Percentiles rank a stretch among this genome's conserved stretches.
phyloP scores from a whole-genome alignment of 257 asterid genomes.

The Ballota nigra region DNA sequence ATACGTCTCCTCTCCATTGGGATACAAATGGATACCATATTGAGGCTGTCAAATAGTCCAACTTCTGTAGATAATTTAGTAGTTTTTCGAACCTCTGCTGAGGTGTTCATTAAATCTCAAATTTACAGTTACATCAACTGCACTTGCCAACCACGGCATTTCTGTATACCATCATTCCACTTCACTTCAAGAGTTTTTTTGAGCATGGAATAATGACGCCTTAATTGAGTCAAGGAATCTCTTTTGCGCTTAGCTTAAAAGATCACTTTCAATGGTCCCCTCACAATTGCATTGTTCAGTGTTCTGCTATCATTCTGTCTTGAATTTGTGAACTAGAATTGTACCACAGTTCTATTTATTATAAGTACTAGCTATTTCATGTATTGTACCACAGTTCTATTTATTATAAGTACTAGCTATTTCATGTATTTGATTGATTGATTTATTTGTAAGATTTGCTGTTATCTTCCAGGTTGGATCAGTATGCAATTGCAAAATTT shows the following conservation, averaged over 20 bases:
- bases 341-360: background rate
- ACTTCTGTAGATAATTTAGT: background rate
- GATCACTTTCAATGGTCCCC: background rate
- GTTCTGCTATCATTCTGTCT: background rate
- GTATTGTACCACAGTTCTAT: background rate
- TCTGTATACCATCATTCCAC: background rate
- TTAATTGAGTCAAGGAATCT: background rate
- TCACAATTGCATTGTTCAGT: background rate
- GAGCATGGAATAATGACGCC: background rate
- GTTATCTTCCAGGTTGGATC: constrained; percentile 72
- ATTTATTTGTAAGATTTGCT: constrained; percentile 1
- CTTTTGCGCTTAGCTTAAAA: background rate
- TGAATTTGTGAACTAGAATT: constrained; percentile 13
- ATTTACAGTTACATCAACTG: background rate
- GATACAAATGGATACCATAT: background rate
- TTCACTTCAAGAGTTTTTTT: background rate
- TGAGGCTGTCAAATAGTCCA: background rate
- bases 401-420: background rate
- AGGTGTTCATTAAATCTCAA: background rate
- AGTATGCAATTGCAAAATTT: constrained; percentile 90
- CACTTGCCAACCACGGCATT: background rate
- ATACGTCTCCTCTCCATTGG: background rate
- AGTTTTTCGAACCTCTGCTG: background rate
- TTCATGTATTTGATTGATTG: constrained; percentile 2
- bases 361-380: background rate